Percentiles rank a stretch among this genome's conserved stretches.
These are phyloP conservation scores for Musa schizocarpa DNA, from an alignment of 176 grass and related monocot species.

Conservation along the genomic window DNA sequence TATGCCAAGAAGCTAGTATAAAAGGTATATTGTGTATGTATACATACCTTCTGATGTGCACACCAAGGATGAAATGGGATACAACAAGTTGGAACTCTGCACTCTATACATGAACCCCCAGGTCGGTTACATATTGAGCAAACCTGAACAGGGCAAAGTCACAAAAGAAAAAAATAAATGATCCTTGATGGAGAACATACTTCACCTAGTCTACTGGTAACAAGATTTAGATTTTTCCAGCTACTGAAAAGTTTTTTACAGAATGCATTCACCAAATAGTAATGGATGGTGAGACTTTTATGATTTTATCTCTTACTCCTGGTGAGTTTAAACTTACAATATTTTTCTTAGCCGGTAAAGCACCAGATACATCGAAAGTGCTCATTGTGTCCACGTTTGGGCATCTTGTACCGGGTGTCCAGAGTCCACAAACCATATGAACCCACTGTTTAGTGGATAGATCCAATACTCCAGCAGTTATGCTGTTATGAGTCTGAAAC, in stretches of 20 bases:
- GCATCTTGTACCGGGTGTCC: constrained; percentile 90
- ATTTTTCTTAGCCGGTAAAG: constrained; percentile 63
- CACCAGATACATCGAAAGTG: constrained; percentile 72
- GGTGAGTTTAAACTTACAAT: constrained; percentile 35
- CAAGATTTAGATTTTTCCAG: background rate
- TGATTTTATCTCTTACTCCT: background rate
- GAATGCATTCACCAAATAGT: background rate
- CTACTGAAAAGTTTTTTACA: background rate
- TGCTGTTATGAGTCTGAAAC: constrained; percentile 21
- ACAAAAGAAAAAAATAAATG: background rate
- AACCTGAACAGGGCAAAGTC: constrained; percentile 38
- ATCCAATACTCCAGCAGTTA: constrained; percentile 30
- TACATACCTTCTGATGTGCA: constrained; percentile 68
- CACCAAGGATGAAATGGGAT: constrained; percentile 94
- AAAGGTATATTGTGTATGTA: background rate
- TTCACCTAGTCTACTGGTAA: background rate
- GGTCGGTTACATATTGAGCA: constrained; percentile 73
- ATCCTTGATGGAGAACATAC: background rate
- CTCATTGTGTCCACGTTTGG: constrained; percentile 87
- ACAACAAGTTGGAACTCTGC: constrained; percentile 59
- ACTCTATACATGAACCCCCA: constrained; percentile 76
- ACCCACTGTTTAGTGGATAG: constrained; percentile 48
- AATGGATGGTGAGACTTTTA: background rate
- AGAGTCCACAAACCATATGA: constrained; percentile 90
- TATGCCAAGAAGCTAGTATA: background rate